Conservation (phyloP, 345 rosid genomes). For the Rhizophora mangle region DNA sequence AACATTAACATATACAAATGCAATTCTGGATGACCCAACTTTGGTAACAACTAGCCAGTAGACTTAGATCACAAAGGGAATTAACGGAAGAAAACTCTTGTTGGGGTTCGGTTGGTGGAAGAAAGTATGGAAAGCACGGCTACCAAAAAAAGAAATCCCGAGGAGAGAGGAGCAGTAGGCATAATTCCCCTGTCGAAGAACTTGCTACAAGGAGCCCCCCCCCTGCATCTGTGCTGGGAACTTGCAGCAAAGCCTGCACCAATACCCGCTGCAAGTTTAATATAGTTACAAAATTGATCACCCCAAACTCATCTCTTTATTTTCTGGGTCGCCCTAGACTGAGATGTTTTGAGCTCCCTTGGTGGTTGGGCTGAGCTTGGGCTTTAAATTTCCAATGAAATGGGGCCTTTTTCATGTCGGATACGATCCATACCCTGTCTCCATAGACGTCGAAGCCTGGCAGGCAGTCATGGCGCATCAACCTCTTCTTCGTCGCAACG, state of each 20-base stretch:
- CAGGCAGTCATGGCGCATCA: constrained; percentile 14
- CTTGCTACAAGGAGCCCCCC: neutral
- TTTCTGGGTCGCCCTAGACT: no score
- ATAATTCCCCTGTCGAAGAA: constrained; percentile 18
- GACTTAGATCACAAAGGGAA: no score
- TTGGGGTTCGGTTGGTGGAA: constrained; percentile 13
- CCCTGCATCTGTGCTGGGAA: neutral
- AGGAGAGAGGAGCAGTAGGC: constrained; percentile 14
- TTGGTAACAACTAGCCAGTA: no score
- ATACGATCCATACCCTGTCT: constrained; percentile 16
- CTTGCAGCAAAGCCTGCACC: constrained; percentile 29
- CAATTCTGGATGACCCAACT: no score
- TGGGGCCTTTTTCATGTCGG: neutral
- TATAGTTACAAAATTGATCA: no score
- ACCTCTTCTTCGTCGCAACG: constrained; percentile 21
- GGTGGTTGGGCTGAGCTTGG: no score
- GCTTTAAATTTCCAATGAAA: no score
- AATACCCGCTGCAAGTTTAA: constrained; percentile 22
- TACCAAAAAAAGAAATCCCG: constrained; percentile 22
- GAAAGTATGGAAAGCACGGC: constrained; percentile 25
- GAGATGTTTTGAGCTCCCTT: no score
- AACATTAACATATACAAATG: no score
- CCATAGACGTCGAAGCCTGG: constrained; percentile 35
- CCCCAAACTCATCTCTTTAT: no score
- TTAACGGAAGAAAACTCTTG: no score